Base-by-base conservation (phyloP, 768 basidiomycete species). In the Trametes meyenii region DNA sequence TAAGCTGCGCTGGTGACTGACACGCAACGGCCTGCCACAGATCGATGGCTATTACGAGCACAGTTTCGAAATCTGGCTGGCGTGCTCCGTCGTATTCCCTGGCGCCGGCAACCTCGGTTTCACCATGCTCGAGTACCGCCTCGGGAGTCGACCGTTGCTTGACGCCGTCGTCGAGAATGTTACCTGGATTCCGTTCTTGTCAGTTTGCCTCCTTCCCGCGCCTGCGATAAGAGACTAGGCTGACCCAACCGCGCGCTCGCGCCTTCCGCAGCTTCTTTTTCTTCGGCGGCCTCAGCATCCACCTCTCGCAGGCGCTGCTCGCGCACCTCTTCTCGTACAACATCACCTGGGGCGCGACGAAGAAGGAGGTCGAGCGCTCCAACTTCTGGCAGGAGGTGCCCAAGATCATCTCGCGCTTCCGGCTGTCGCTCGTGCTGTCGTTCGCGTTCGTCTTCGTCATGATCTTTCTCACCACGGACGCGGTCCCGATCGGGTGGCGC, bases 341-440 rank as follows among this genome's bases (percentile, higher is more conserved):
- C 68, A 80, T 83, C 69, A 74, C 72, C 5, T 86, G 85, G 85
- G 76, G 78, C 3, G 78, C 84, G 29, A 86, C 85, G 2, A 81
- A 83, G 66, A 94, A 93, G 82, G 89, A 91, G 73, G 91, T 95
- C 38, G 88, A 94, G 73, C 81, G 85, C 46, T 91, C 89, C 2
- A 95, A 94, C 70, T 94, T 96, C 79, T 94, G 90, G 83, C 84
- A 89, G 58, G 94, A 96, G 72, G 85, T 94, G 5, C 94, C 94
- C 1, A 83, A 85, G 55, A 93, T 96, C 70, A 76, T 88, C 70
- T 86, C 85, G 63, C 86, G 92, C 1, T 96, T 92, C 77, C 86
- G 89, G 80, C 68, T 84, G 49, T 82, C 84, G 44, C 79, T 92
- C 63, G 59, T 82, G 19, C 57, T 90, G 21, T 86, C 83, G 48